Conservation (phyloP, 768 basidiomycete species). For the Boletus coccyginus region DNA sequence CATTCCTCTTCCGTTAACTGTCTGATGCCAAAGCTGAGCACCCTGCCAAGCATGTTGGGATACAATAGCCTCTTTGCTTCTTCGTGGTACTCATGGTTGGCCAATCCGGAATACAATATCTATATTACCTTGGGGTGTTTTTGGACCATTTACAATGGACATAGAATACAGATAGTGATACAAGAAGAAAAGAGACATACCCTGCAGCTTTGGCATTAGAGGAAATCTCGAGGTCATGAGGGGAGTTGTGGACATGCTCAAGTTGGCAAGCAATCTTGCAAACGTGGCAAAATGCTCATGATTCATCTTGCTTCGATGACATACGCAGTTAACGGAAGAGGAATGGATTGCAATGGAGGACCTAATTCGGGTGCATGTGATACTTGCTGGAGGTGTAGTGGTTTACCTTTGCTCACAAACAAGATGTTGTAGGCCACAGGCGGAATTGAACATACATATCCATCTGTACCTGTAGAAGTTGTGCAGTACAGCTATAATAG, state of each 20-base stretch:
- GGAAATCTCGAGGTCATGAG: slow-evolving; percentile 15
- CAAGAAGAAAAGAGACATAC: slow-evolving; percentile 19
- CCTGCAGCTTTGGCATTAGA: slow-evolving; percentile 37
- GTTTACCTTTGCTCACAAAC: too few relatives aligned
- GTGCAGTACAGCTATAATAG: too few relatives aligned
- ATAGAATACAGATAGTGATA: too few relatives aligned
- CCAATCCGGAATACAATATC: slow-evolving; percentile 16
- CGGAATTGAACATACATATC: slow-evolving; percentile 18
- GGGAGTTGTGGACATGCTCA: slow-evolving; percentile 36
- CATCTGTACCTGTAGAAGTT: too few relatives aligned
- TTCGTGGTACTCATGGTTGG: slow-evolving; percentile 9
- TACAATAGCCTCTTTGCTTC: slow-evolving; percentile 7
- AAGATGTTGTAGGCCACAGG: background rate
- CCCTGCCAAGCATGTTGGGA: slow-evolving; percentile 30
- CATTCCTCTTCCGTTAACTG: too few relatives aligned
- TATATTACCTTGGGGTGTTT: slow-evolving; percentile 10
- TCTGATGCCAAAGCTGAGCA: slow-evolving; percentile 13
- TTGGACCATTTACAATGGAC: slow-evolving; percentile 18
- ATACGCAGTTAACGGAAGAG: too few relatives aligned
- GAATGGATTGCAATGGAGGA: too few relatives aligned
- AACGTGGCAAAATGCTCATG: slow-evolving; percentile 65
- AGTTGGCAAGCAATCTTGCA: slow-evolving; percentile 35
- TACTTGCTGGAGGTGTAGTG: too few relatives aligned
- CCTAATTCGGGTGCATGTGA: slow-evolving; percentile 56
- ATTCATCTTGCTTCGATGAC: slow-evolving; percentile 72